phyloP scores from a whole-genome alignment of 2,329 filamentous ascomycete species.

The Lasiodiplodia theobromae region DNA sequence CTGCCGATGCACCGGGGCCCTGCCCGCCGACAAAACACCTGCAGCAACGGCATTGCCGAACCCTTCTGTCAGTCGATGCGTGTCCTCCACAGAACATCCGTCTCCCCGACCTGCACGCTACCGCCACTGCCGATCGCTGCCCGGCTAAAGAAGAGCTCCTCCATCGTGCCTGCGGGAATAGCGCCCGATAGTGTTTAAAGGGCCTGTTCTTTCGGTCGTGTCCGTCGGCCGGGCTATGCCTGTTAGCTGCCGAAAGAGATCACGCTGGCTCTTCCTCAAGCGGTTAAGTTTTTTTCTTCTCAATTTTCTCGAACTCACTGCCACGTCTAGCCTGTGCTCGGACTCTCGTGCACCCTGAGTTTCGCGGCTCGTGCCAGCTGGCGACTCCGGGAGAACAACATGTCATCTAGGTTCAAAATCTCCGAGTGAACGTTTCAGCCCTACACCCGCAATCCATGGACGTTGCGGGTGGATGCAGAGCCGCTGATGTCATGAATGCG shows the following conservation, averaged over 20 bases:
- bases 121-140: not conserved
- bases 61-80: not conserved
- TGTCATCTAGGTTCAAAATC: constrained; percentile 3
- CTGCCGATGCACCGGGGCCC: not conserved
- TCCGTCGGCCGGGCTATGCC: not conserved
- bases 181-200: not conserved
- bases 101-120: not conserved
- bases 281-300: constrained; percentile 17
- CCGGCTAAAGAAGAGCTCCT: not conserved
- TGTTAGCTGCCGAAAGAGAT: constrained; percentile 1
- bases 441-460: not conserved
- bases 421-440: constrained; percentile 6
- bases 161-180: constrained; percentile 5
- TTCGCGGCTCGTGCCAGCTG: constrained; percentile 6
- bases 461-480: not conserved
- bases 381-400: constrained; percentile 3
- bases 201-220: not conserved
- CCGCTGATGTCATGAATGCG: constrained; percentile 10
- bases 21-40: not conserved
- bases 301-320: constrained; percentile 21
- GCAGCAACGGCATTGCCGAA: constrained; percentile 8
- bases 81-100: constrained; percentile 9
- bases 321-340: not conserved
- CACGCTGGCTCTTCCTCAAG: not conserved
- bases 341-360: not conserved